These are phyloP conservation scores for Aspergillus incahuasiensis DNA, from an alignment of 495 filamentous ascomycete species.

Conservation along the genomic window DNA sequence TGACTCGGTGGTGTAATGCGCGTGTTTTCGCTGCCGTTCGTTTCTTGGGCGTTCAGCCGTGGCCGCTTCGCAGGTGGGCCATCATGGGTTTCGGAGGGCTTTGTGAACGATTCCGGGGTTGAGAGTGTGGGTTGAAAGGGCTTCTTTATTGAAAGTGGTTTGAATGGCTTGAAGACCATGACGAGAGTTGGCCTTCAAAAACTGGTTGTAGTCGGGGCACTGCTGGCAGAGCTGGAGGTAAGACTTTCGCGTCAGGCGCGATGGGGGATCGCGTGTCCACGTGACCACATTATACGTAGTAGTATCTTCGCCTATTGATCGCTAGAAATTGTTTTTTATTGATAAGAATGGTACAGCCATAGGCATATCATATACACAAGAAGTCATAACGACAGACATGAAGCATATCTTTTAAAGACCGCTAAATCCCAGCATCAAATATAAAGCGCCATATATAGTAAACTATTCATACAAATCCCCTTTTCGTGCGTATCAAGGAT, in stretches of 20 bases:
- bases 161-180: conserved; percentile 48
- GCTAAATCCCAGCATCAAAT: background rate
- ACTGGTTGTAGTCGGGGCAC: background rate
- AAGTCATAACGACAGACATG: background rate
- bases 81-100: background rate
- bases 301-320: no score
- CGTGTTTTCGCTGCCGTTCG: background rate
- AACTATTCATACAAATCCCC: background rate
- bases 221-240: background rate
- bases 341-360: background rate
- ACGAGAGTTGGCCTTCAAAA: conserved; percentile 9
- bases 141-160: conserved; percentile 41
- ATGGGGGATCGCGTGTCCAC: conserved; percentile 5
- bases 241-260: background rate
- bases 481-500: background rate
- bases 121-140: conserved; percentile 2
- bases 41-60: conserved; percentile 15
- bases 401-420: background rate
- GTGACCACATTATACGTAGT: background rate
- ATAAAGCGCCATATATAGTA: background rate
- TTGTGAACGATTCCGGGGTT: background rate
- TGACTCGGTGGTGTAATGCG: background rate
- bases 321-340: no score
- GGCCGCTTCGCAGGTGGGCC: conserved; percentile 29
- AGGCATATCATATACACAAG: background rate